Percentiles rank a stretch among this genome's conserved stretches.
Evolutionary conservation across 148 eudicot species (phyloP).

Genomic region (Pharnaceum exiguum): DNA sequence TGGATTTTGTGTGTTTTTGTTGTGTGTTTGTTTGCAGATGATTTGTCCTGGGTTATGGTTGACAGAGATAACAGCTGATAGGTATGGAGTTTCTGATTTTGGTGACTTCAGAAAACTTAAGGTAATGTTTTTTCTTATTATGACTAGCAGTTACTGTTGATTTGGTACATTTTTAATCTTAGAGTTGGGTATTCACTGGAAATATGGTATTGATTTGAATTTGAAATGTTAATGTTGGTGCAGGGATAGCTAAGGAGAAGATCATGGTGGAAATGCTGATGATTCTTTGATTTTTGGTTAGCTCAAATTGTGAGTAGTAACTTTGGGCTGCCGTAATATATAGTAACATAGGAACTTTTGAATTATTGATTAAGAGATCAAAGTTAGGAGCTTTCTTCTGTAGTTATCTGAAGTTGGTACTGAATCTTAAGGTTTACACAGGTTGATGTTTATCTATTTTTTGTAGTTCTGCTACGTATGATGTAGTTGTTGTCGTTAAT

Average conservation of each 20-base stretch:
- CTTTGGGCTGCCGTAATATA: too few species aligned
- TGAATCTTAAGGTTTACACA: too few species aligned
- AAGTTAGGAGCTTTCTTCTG: not conserved
- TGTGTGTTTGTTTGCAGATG: slow-evolving; percentile 32
- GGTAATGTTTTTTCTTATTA: slow-evolving; percentile 10
- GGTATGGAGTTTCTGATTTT: slow-evolving; percentile 24
- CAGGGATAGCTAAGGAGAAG: not conserved
- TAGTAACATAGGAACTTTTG: not conserved
- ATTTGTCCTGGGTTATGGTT: slow-evolving; percentile 35
- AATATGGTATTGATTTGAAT: not conserved
- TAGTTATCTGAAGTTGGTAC: too few species aligned
- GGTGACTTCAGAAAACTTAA: slow-evolving; percentile 17
- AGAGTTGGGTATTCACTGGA: too few species aligned
- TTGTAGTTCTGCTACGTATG: too few species aligned
- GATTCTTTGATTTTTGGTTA: not conserved
- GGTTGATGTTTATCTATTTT: too few species aligned
- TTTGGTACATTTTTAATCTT: not conserved
- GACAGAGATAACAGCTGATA: slow-evolving; percentile 28
- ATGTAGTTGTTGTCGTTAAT: too few species aligned
- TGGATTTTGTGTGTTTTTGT: too few species aligned
- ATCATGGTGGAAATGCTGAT: not conserved
- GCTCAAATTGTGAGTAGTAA: not conserved
- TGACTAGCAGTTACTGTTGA: not conserved
- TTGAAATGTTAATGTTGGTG: not conserved
- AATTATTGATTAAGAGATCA: not conserved